phyloP scores from a whole-genome alignment of 2,329 filamentous ascomycete genomes.

The Talaromyces sp. region DNA sequence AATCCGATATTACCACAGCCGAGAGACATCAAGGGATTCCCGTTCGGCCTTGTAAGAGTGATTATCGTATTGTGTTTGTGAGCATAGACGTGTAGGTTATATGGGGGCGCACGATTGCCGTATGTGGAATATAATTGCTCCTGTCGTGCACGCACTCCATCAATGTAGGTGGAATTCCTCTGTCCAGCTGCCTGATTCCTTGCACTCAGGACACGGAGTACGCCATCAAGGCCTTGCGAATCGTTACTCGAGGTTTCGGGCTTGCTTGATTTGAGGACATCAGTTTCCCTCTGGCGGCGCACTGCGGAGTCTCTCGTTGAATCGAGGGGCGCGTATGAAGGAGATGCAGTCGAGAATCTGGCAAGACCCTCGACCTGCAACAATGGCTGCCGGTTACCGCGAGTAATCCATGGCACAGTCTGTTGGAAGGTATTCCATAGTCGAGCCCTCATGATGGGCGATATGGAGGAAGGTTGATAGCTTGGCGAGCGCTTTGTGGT shows the following conservation, averaged over 20 bases:
- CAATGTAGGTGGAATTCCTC: conserved; percentile 5
- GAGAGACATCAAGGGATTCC: conserved; percentile 71
- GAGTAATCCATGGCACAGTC: conserved; percentile 29
- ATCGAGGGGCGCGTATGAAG: background rate
- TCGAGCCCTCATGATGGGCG: conserved; percentile 28
- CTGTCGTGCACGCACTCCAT: conserved; percentile 13
- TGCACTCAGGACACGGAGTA: conserved; percentile 12
- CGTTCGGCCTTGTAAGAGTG: conserved; percentile 77
- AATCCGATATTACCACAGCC: conserved; percentile 90
- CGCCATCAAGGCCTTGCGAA: conserved; percentile 1
- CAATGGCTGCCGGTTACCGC: conserved; percentile 23
- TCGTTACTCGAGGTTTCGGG: background rate
- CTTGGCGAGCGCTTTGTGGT: background rate
- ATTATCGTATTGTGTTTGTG: conserved; percentile 95
- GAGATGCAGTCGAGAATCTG: conserved; percentile 8
- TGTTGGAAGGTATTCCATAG: conserved; percentile 29
- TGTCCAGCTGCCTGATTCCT: conserved; percentile 16
- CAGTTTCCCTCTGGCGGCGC: conserved; percentile 12
- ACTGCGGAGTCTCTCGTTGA: background rate
- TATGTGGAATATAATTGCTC: conserved; percentile 21
- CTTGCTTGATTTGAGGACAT: conserved; percentile 8
- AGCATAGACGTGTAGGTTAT: conserved; percentile 80
- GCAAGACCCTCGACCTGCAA: conserved; percentile 16
- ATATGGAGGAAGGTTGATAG: background rate
- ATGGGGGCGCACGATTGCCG: conserved; percentile 48